A percentile compares a stretch with the other conserved stretches of the same genome.
Conservation (phyloP, 768 basidiomycete species). For the Mycena floridula region DNA sequence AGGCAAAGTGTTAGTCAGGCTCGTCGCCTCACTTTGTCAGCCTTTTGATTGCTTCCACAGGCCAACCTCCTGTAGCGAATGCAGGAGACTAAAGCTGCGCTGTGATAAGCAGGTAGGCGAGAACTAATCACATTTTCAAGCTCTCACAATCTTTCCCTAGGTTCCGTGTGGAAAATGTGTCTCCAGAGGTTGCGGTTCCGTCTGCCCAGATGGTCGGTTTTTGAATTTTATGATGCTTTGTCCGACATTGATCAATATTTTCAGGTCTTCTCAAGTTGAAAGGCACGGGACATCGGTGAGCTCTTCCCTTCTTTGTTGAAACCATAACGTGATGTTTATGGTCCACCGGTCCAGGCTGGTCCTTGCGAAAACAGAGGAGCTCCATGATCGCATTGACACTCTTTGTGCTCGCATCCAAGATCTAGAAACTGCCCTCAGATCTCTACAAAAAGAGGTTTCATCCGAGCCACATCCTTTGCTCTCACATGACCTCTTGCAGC, state of each 20-base stretch:
- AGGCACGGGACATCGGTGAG: constrained; percentile 55
- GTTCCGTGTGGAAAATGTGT: constrained; percentile 77
- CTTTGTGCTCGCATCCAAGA: constrained; percentile 51
- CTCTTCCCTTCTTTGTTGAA: not conserved
- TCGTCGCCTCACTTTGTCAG: no score
- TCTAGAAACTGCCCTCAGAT: constrained; percentile 53
- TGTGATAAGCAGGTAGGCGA: constrained; percentile 55
- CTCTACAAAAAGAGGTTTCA: constrained; percentile 40
- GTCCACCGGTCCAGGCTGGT: constrained; percentile 33
- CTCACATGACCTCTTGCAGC: constrained; percentile 21
- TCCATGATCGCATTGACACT: constrained; percentile 58
- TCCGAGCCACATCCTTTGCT: constrained; percentile 47
- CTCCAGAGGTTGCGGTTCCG: constrained; percentile 65
- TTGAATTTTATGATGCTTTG: constrained; percentile 1
- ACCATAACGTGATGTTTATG: not conserved
- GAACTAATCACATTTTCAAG: constrained; percentile 1
- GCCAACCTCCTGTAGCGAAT: constrained; percentile 47
- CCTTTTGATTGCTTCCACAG: no score
- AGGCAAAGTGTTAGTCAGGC: no score
- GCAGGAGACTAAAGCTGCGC: constrained; percentile 54
- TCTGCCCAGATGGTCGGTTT: constrained; percentile 67
- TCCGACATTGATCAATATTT: not conserved
- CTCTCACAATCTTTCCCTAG: constrained; percentile 24
- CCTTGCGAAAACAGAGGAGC: constrained; percentile 63
- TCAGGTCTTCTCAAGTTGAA: constrained; percentile 48